A percentile compares a stretch with the other conserved stretches of the same genome.
phyloP scores from a whole-genome alignment of 306 rosid species.

The Sindora glabra region DNA sequence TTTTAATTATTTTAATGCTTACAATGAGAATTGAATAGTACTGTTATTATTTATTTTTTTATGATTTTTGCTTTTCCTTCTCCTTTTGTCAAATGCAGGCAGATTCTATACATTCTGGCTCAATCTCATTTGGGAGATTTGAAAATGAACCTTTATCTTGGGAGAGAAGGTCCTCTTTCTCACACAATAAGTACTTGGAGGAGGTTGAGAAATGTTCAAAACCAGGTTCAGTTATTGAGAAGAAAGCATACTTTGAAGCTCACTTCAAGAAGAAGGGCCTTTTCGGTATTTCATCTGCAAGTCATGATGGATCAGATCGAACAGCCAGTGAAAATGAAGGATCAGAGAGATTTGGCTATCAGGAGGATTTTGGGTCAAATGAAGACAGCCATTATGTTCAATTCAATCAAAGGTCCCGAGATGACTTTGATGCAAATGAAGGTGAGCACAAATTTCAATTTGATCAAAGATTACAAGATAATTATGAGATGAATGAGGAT shows the following conservation, averaged over 20 bases:
- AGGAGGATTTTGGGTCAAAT: constrained; percentile 38
- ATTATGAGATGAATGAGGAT: constrained; percentile 29
- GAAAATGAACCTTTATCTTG: constrained; percentile 61
- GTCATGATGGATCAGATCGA: constrained; percentile 11
- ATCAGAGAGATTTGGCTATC: constrained; percentile 22
- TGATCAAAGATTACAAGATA: constrained; percentile 15
- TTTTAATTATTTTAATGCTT: too few species aligned
- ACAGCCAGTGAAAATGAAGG: constrained; percentile 27
- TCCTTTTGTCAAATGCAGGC: constrained; percentile 46
- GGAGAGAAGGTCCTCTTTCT: constrained; percentile 76
- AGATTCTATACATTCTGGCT: constrained; percentile 67
- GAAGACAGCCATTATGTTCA: constrained; percentile 23
- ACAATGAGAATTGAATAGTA: not conserved
- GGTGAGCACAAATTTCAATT: constrained; percentile 1
- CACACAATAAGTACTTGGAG: constrained; percentile 67
- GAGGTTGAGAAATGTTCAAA: constrained; percentile 71
- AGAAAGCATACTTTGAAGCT: constrained; percentile 72
- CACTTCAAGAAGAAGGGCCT: constrained; percentile 69
- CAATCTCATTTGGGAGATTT: constrained; percentile 80
- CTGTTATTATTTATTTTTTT: not conserved
- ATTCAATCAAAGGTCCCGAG: constrained; percentile 1
- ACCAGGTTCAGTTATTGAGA: constrained; percentile 65
- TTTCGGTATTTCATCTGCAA: constrained; percentile 20
- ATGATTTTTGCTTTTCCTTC: constrained; percentile 7
- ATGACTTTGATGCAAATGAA: constrained; percentile 12